These are phyloP conservation scores for Rhododendron ferrugineum DNA, from an alignment of 148 eudicot genomes.

Conservation along the genomic window DNA sequence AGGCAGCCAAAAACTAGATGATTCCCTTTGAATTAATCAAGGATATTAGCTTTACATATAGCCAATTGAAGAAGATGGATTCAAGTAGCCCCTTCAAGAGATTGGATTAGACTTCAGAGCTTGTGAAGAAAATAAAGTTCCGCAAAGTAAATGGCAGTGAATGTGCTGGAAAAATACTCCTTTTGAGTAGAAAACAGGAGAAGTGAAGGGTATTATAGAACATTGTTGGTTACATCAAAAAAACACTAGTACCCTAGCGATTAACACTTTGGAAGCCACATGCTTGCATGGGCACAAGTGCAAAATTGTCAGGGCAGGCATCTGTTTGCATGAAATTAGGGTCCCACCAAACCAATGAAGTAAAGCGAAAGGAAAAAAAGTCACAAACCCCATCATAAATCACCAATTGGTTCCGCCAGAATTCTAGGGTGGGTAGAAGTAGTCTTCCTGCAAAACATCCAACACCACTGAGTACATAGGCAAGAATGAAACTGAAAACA, in stretches of 20 bases:
- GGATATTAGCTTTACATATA: neutral
- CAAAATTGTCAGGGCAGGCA: neutral
- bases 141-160: neutral
- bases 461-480: conserved; percentile 3
- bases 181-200: neutral
- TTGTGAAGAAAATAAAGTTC: neutral
- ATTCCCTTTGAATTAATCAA: neutral
- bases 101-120: neutral
- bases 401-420: conserved; percentile 44
- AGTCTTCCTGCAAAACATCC: conserved; percentile 35
- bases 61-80: neutral
- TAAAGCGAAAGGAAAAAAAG: neutral
- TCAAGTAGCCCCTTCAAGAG: neutral
- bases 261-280: neutral
- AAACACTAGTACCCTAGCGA: neutral
- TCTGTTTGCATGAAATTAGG: neutral
- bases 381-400: conserved; percentile 35
- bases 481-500: neutral
- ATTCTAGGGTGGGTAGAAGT: conserved; percentile 33
- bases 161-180: neutral
- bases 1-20: neutral
- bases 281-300: neutral
- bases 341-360: neutral
- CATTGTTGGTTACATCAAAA: neutral
- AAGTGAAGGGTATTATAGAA: neutral